Evolutionary conservation across 768 basidiomycete genomes (phyloP).

Genomic region (Rhizopogon sp.): DNA sequence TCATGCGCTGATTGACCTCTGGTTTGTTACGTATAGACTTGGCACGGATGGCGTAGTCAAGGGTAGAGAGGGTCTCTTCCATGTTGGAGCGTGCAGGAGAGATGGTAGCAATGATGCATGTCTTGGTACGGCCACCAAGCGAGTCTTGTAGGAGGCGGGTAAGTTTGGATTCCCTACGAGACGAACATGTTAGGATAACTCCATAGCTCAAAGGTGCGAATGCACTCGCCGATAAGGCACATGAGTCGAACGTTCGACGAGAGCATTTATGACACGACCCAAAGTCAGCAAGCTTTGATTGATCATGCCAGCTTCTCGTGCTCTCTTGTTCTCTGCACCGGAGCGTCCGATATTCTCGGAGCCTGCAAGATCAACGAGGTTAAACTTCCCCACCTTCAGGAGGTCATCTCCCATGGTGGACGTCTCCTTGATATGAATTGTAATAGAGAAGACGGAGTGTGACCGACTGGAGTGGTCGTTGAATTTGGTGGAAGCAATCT

Average conservation of each 20-base stretch:
- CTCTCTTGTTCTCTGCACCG: conserved; percentile 92
- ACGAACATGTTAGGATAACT: background rate
- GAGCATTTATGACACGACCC: conserved; percentile 91
- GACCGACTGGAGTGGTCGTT: conserved; percentile 98
- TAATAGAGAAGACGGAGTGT: conserved; percentile 96
- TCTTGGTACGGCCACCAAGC: conserved; percentile 95
- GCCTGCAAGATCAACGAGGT: conserved; percentile 95
- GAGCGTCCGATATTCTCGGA: conserved; percentile 96
- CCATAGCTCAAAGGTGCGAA: background rate
- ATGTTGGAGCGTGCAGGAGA: conserved; percentile 91
- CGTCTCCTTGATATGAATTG: conserved; percentile 86
- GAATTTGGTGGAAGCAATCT: conserved; percentile 95
- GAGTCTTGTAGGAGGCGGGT: conserved; percentile 98
- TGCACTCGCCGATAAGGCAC: conserved; percentile 82
- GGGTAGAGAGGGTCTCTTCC: conserved; percentile 95
- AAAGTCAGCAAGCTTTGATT: conserved; percentile 97
- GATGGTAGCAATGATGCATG: conserved; percentile 95
- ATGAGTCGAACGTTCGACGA: conserved; percentile 88
- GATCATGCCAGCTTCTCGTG: conserved; percentile 97
- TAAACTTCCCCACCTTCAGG: conserved; percentile 90
- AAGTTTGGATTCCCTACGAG: conserved; percentile 85
- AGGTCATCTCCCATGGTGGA: conserved; percentile 79
- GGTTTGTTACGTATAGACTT: conserved; percentile 95
- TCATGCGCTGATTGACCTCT: conserved; percentile 92
- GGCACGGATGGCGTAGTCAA: conserved; percentile 93